Evolutionary conservation across 2,329 filamentous ascomycete species (phyloP).

Genomic region (Talaromyces sp.): DNA sequence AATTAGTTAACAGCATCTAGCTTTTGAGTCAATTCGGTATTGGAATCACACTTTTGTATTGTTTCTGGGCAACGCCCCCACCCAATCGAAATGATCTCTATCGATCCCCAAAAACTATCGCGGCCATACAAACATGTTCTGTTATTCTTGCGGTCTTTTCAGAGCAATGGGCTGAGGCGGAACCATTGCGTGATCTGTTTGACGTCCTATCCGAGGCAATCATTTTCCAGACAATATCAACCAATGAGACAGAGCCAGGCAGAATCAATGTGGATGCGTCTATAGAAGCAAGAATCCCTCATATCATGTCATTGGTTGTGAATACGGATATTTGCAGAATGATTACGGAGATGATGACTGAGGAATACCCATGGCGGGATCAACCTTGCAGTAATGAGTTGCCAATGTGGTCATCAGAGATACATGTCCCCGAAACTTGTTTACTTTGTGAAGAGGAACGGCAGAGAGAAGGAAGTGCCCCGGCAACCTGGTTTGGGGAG

Average conservation of each 20-base stretch:
- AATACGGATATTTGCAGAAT: slow-evolving; percentile 17
- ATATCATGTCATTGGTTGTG: slow-evolving; percentile 11
- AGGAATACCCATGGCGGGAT: slow-evolving; percentile 12
- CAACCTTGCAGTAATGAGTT: neutral
- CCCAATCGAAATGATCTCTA: slow-evolving; percentile 6
- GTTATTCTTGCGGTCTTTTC: slow-evolving; percentile 16
- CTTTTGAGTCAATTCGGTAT: slow-evolving; percentile 20
- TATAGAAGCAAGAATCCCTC: slow-evolving; percentile 6
- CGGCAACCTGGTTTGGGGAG: neutral
- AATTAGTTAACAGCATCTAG: neutral
- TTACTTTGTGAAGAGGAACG: neutral
- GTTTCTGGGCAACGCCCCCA: slow-evolving; percentile 19
- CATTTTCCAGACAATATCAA: neutral
- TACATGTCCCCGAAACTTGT: neutral
- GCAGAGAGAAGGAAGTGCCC: neutral
- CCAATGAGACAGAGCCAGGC: neutral
- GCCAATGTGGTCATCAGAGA: neutral
- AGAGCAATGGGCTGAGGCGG: slow-evolving; percentile 19
- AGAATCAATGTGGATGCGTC: slow-evolving; percentile 9
- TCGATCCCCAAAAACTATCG: slow-evolving; percentile 4
- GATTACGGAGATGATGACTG: slow-evolving; percentile 12
- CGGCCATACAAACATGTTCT: slow-evolving; percentile 20
- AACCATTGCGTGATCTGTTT: slow-evolving; percentile 19
- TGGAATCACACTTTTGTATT: slow-evolving; percentile 19
- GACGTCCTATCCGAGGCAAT: slow-evolving; percentile 14